Evolutionary conservation across 225 moss, liverwort and hornwort species (phyloP).

Genomic region (Marchantia paleacea): DNA sequence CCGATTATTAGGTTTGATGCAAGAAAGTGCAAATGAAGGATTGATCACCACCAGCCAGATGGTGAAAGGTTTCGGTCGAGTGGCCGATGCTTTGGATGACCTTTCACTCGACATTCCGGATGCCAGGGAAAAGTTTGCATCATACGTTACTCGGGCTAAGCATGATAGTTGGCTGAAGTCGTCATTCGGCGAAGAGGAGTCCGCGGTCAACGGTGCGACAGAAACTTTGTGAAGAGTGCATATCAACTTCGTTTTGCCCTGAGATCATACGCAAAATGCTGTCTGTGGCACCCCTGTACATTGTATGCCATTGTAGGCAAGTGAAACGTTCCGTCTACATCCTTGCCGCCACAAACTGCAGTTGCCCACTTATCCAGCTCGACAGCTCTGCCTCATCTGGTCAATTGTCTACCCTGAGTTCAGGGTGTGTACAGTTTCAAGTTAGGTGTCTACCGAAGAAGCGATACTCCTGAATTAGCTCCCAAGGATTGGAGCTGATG

Average conservation of each 20-base stretch:
- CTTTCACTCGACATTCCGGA: conserved; percentile 91
- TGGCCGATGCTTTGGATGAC: conserved; percentile 78
- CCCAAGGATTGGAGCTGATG: not conserved
- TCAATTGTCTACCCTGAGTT: conserved; percentile 5
- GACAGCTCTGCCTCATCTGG: conserved; percentile 1
- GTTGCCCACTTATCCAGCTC: conserved; percentile 4
- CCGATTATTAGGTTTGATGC: conserved; percentile 61
- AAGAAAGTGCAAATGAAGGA: conserved; percentile 83
- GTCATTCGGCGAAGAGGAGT: conserved; percentile 31
- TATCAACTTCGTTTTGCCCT: conserved; percentile 11
- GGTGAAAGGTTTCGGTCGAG: conserved; percentile 79
- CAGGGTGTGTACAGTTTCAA: conserved; percentile 16
- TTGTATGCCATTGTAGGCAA: conserved; percentile 29
- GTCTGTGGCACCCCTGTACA: conserved; percentile 33
- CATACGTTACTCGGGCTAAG: conserved; percentile 72
- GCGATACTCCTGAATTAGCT: conserved; percentile 3
- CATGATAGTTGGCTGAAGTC: conserved; percentile 76
- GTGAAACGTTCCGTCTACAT: conserved; percentile 9
- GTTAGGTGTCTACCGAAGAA: not conserved
- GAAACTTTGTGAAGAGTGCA: conserved; percentile 17
- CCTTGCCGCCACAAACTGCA: conserved; percentile 17
- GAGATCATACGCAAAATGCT: conserved; percentile 15
- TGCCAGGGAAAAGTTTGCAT: conserved; percentile 67
- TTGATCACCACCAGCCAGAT: conserved; percentile 95
- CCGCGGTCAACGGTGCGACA: conserved; percentile 26